Conservation (phyloP, 768 basidiomycete species). For the Rhizopogon vesiculosus region DNA sequence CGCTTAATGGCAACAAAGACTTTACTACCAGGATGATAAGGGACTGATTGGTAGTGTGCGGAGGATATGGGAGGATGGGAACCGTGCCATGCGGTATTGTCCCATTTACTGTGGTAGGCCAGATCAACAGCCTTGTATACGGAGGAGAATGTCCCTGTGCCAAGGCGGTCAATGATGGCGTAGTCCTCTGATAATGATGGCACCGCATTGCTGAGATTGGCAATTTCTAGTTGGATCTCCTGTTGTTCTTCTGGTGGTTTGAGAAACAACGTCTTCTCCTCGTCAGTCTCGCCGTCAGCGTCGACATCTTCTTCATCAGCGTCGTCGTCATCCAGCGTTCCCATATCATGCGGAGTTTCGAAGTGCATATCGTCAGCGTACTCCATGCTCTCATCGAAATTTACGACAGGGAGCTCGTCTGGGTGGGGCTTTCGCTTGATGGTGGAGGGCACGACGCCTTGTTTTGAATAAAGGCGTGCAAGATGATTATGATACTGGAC, state of each 20-base stretch:
- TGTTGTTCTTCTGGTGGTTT: constrained; percentile 63
- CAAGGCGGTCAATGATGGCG: constrained; percentile 82
- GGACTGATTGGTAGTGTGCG: constrained; percentile 56
- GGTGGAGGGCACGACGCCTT: constrained; percentile 13
- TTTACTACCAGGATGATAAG: constrained; percentile 38
- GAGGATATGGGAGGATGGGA: constrained; percentile 57
- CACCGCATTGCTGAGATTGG: constrained; percentile 60
- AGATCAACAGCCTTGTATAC: constrained; percentile 97
- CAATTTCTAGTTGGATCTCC: constrained; percentile 76
- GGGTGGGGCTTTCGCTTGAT: constrained; percentile 15
- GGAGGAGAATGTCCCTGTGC: constrained; percentile 97
- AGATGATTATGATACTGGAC: constrained; percentile 49
- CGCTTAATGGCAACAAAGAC: constrained; percentile 92
- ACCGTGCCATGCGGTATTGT: constrained; percentile 72
- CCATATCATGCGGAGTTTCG: constrained; percentile 32
- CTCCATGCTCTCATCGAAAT: constrained; percentile 47
- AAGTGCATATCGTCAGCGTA: constrained; percentile 33
- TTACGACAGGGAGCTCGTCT: constrained; percentile 28
- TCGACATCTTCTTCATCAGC: constrained; percentile 30
- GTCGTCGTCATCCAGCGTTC: constrained; percentile 25
- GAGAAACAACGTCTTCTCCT: constrained; percentile 53
- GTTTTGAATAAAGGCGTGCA: constrained; percentile 33
- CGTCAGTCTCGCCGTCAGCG: constrained; percentile 44
- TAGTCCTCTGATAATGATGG: constrained; percentile 67
- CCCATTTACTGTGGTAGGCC: constrained; percentile 67